These are phyloP conservation scores for Sphenostylis stenocarpa DNA, from an alignment of 306 rosid species.

Conservation along the genomic window DNA sequence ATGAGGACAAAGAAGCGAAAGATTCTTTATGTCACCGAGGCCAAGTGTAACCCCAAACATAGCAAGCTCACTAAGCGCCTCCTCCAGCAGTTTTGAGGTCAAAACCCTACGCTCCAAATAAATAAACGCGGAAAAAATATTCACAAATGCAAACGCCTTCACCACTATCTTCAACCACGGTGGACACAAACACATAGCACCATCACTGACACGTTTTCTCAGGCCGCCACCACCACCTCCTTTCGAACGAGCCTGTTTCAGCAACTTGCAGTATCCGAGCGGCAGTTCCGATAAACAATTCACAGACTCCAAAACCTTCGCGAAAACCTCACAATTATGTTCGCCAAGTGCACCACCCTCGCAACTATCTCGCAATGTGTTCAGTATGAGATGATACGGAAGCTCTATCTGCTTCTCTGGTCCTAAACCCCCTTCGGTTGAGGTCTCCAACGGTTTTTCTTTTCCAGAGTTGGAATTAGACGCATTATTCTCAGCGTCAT, in stretches of 20 bases:
- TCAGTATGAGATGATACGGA: conserved; percentile 56
- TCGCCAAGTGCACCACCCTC: conserved; percentile 41
- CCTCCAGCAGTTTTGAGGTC: conserved; percentile 45
- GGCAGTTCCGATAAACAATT: conserved; percentile 65
- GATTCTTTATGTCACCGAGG: conserved; percentile 58
- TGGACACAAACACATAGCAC: conserved; percentile 69
- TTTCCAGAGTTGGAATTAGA: not conserved
- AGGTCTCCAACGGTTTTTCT: conserved; percentile 22
- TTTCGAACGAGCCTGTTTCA: conserved; percentile 41
- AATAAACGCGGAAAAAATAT: conserved; percentile 59
- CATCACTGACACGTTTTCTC: conserved; percentile 1
- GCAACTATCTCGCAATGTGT: conserved; percentile 28
- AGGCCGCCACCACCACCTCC: conserved; percentile 25
- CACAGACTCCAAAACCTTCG: conserved; percentile 57
- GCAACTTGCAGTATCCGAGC: conserved; percentile 64
- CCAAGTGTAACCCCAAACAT: conserved; percentile 54
- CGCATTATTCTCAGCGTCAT: conserved; percentile 7
- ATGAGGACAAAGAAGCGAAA: conserved; percentile 72
- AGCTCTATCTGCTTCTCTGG: conserved; percentile 48
- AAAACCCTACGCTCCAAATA: conserved; percentile 49
- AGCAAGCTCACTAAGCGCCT: conserved; percentile 55
- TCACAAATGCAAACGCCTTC: conserved; percentile 77
- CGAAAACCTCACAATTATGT: conserved; percentile 44
- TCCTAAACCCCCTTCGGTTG: conserved; percentile 31
- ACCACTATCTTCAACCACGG: conserved; percentile 71